These are phyloP conservation scores for Daldinia loculata DNA, from an alignment of 495 filamentous ascomycete species.

Conservation along the genomic window DNA sequence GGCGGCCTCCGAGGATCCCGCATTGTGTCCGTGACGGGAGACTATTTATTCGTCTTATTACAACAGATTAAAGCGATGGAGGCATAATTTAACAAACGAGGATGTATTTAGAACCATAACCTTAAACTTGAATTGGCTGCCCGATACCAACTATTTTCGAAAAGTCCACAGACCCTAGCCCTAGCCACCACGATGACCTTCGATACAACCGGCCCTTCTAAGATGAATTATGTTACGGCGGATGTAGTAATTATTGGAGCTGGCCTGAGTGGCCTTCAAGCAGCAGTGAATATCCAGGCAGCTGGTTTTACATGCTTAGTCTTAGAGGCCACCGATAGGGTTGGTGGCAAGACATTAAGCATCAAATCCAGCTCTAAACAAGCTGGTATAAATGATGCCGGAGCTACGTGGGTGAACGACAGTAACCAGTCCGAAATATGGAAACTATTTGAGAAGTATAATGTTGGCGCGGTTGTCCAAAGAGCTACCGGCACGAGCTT, in stretches of 20 bases:
- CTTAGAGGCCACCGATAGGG: slow-evolving; percentile 58
- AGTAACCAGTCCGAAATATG: slow-evolving; percentile 55
- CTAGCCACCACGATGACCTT: not conserved
- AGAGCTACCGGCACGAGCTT: slow-evolving; percentile 50
- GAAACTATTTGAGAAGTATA: slow-evolving; percentile 47
- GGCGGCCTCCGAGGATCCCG: not conserved
- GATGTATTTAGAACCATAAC: not conserved
- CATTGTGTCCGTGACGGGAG: not conserved
- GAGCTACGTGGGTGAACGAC: slow-evolving; percentile 62
- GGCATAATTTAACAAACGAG: not conserved
- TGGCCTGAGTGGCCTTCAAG: slow-evolving; percentile 54
- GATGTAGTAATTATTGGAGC: slow-evolving; percentile 60
- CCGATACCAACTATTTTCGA: not conserved
- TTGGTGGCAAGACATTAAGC: slow-evolving; percentile 59
- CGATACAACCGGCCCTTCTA: not conserved
- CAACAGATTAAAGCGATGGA: not conserved
- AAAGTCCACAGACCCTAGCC: not conserved
- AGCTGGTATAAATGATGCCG: slow-evolving; percentile 52
- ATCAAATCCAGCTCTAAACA: slow-evolving; percentile 33
- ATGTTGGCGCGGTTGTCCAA: slow-evolving; percentile 52
- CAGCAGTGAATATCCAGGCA: slow-evolving; percentile 47
- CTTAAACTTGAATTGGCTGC: no score
- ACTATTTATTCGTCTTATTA: not conserved
- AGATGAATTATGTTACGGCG: not conserved
- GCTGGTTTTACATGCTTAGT: slow-evolving; percentile 53